These are phyloP conservation scores for Penicillium thymicola DNA, from an alignment of 2,329 filamentous ascomycete species.

Conservation along the genomic window DNA sequence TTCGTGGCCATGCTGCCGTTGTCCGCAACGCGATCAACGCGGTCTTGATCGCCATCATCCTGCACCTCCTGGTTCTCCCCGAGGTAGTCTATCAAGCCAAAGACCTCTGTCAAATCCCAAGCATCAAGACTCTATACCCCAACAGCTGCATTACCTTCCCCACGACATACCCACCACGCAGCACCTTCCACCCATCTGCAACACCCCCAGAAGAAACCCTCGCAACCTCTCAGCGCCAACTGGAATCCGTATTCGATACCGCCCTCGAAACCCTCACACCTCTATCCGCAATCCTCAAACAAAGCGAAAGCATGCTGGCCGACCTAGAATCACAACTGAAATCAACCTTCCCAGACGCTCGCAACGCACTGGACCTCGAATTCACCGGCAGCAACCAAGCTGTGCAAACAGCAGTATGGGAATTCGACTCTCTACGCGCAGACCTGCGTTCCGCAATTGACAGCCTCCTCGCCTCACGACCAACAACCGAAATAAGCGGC, in stretches of 20 bases:
- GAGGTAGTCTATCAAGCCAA: conserved; percentile 35
- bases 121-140: conserved; percentile 27
- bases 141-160: conserved; percentile 26
- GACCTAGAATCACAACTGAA: conserved; percentile 28
- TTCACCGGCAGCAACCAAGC: conserved; percentile 36
- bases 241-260: conserved; percentile 30
- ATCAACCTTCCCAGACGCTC: conserved; percentile 27
- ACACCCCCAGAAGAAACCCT: conserved; percentile 21
- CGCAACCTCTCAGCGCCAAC: conserved; percentile 20
- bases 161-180: conserved; percentile 6
- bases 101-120: conserved; percentile 25
- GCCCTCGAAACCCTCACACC: conserved; percentile 29
- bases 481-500: conserved; percentile 9
- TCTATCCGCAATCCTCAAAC: conserved; percentile 27
- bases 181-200: conserved; percentile 8
- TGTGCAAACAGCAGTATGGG: conserved; percentile 30
- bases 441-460: conserved; percentile 38
- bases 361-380: conserved; percentile 38
- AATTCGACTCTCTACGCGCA: conserved; percentile 35
- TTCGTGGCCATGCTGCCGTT: not conserved
- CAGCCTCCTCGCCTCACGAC: conserved; percentile 29
- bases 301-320: conserved; percentile 31
- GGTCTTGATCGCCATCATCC: conserved; percentile 29
- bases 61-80: conserved; percentile 35
- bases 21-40: conserved; percentile 25